A percentile compares a stretch with the other conserved stretches of the same genome.
Evolutionary conservation across 352 stramenopile genomes (phyloP).

Genomic region (Aphanomyces euteiches): DNA sequence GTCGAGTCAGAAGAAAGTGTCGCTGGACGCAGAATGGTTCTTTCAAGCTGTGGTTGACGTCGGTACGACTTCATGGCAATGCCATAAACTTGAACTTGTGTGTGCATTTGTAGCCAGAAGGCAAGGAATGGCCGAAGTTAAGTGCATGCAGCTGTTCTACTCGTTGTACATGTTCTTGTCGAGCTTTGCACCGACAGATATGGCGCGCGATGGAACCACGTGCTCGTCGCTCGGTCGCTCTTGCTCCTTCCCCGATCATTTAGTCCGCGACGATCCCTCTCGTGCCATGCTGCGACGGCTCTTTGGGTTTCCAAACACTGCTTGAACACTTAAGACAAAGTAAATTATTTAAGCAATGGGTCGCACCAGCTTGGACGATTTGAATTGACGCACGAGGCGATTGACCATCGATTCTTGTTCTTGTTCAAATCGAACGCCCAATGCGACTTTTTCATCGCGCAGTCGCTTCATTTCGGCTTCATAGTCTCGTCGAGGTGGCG

Average conservation of each 20-base stretch:
- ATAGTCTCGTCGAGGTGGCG: neutral
- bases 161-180: slow-evolving; percentile 13
- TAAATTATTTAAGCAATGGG: slow-evolving; percentile 10
- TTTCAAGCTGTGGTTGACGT: slow-evolving; percentile 1
- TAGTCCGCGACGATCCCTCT: neutral
- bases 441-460: slow-evolving; percentile 20
- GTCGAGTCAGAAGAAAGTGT: slow-evolving; percentile 1
- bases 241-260: neutral
- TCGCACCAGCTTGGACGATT: neutral
- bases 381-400: slow-evolving; percentile 15
- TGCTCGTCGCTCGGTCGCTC: neutral
- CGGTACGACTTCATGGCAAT: neutral
- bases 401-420: slow-evolving; percentile 26
- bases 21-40: slow-evolving; percentile 11
- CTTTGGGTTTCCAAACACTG: slow-evolving; percentile 4
- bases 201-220: neutral
- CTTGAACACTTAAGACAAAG: neutral
- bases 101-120: neutral
- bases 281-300: neutral
- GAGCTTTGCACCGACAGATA: neutral
- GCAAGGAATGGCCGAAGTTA: neutral
- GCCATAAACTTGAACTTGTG: neutral
- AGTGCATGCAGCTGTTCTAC: neutral
- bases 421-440: slow-evolving; percentile 22
- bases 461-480: slow-evolving; percentile 26